These are phyloP conservation scores for Paracorniculantispora psalliotae DNA, from an alignment of 2,329 filamentous ascomycete species.

Conservation along the genomic window DNA sequence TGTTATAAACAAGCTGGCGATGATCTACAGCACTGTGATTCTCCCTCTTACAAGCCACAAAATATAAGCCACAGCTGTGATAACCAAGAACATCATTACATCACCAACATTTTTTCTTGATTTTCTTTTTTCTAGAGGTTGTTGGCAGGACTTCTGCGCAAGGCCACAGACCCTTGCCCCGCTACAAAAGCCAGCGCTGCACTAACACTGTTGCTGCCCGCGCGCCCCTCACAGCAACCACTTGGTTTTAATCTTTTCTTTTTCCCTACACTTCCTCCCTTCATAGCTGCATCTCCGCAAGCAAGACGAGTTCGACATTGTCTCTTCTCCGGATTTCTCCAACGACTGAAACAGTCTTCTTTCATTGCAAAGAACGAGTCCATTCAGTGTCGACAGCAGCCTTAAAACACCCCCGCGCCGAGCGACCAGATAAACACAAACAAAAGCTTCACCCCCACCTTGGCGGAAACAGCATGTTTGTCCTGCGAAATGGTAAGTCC, in stretches of 20 bases:
- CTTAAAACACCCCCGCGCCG: neutral
- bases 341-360: neutral
- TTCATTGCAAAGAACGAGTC: neutral
- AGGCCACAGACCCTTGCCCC: neutral
- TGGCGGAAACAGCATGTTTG: constrained; percentile 31
- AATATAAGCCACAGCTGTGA: neutral
- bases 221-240: constrained; percentile 4
- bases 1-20: neutral
- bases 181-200: neutral
- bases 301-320: neutral
- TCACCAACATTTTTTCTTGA: neutral
- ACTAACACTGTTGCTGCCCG: neutral
- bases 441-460: constrained; percentile 12
- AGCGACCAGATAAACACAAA: constrained; percentile 4
- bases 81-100: neutral
- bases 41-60: neutral
- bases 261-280: neutral
- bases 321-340: neutral
- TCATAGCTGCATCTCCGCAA: neutral
- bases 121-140: no score
- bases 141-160: no score
- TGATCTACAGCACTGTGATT: neutral
- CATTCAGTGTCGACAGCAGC: neutral
- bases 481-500: constrained; percentile 34
- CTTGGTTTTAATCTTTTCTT: neutral